A percentile compares a stretch with the other conserved stretches of the same genome.
phyloP scores from a whole-genome alignment of 352 stramenopile genomes.

The Globisporangium apiculatum region DNA sequence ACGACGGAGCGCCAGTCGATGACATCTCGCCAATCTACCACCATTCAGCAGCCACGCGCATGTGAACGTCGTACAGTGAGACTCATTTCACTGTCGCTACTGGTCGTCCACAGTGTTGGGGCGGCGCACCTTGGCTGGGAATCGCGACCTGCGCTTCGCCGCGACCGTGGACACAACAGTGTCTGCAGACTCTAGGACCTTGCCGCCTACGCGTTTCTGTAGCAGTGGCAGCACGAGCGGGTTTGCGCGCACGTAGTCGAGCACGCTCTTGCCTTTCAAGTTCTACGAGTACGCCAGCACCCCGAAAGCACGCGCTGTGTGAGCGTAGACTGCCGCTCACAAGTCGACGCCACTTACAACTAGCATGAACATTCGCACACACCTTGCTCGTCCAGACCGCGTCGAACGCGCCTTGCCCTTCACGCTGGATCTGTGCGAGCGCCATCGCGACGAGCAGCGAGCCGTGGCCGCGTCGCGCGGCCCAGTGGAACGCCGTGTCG shows the following conservation, averaged over 20 bases:
- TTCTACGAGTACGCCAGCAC: conserved; percentile 26
- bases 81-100: too few species aligned
- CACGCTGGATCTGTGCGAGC: conserved; percentile 24
- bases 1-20: not conserved
- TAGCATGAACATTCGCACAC: not conserved
- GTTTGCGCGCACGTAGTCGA: conserved; percentile 36
- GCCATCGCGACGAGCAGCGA: conserved; percentile 43
- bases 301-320: too few species aligned
- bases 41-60: not conserved
- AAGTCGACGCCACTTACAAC: too few species aligned
- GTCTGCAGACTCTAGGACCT: conserved; percentile 9
- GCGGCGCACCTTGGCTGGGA: conserved; percentile 13
- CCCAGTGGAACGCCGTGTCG: conserved; percentile 72
- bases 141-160: conserved; percentile 27
- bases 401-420: conserved; percentile 15
- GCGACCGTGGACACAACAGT: conserved; percentile 9
- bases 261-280: conserved; percentile 36
- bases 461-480: conserved; percentile 39
- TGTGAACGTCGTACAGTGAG: not conserved
- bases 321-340: not conserved
- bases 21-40: not conserved
- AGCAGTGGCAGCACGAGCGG: conserved; percentile 40
- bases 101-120: too few species aligned
- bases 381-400: conserved; percentile 51
- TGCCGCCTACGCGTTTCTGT: conserved; percentile 29